phyloP scores from a whole-genome alignment of 805 yeast genomes.

The Saccharomycopsis javanensis region DNA sequence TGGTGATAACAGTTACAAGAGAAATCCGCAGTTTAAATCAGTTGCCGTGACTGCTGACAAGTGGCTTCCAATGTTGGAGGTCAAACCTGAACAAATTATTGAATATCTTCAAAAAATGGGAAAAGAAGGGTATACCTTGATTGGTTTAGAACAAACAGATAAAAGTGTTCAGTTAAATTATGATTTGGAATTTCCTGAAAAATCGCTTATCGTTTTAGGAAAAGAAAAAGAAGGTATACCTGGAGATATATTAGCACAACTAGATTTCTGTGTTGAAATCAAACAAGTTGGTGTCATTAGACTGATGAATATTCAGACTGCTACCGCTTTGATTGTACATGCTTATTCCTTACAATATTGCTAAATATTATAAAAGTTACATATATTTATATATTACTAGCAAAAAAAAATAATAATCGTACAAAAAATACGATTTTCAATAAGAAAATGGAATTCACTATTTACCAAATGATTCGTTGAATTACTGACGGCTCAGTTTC shows the following conservation, averaged over 20 bases:
- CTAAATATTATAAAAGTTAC: neutral
- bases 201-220: conserved; percentile 71
- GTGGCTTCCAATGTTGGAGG: conserved; percentile 92
- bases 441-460: no score
- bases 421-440: no score
- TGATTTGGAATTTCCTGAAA: conserved; percentile 63
- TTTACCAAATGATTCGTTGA: conserved; percentile 86
- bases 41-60: conserved; percentile 92
- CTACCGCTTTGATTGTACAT: conserved; percentile 88
- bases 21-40: conserved; percentile 61
- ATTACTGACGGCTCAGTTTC: conserved; percentile 39
- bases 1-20: conserved; percentile 54
- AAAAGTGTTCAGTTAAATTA: conserved; percentile 63
- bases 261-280: conserved; percentile 83
- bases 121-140: conserved; percentile 70
- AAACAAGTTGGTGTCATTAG: conserved; percentile 87
- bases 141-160: conserved; percentile 91
- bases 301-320: conserved; percentile 95
- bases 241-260: conserved; percentile 67
- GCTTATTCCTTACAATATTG: conserved; percentile 49
- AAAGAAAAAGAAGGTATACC: conserved; percentile 89
- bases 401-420: no score
- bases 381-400: neutral
- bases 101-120: conserved; percentile 48
- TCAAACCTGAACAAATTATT: conserved; percentile 44